phyloP scores from a whole-genome alignment of 106 monocot species.

The Dendrobium nobile region DNA sequence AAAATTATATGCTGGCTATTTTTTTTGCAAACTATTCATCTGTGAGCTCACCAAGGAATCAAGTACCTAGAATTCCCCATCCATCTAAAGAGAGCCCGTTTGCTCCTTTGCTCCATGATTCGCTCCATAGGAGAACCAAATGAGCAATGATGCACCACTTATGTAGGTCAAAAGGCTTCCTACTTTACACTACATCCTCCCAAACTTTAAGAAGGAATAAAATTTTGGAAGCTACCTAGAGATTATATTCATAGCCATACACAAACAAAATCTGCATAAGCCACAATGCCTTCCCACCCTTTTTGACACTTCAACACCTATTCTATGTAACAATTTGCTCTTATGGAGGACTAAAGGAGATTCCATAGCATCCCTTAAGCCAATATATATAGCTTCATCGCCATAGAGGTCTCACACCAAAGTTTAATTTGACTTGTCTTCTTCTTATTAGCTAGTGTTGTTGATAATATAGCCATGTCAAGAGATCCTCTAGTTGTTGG shows the following conservation, averaged over 20 bases:
- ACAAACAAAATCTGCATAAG: not conserved
- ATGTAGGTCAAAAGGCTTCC: not conserved
- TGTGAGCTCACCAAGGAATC: not conserved
- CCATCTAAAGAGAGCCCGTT: not conserved
- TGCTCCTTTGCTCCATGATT: slow-evolving; percentile 1
- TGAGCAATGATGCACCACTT: not conserved
- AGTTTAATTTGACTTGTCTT: not conserved
- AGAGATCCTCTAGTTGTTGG: slow-evolving; percentile 78
- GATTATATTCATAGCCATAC: slow-evolving; percentile 7
- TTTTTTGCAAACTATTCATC: not conserved
- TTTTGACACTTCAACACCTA: not conserved
- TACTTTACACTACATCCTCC: not conserved
- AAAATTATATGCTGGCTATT: too few relatives aligned
- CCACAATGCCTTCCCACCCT: not conserved
- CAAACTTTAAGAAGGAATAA: not conserved
- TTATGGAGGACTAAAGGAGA: not conserved
- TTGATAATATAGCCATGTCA: slow-evolving; percentile 16
- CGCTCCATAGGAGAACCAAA: not conserved
- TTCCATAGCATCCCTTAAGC: not conserved
- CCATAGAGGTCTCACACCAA: not conserved
- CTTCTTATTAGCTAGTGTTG: not conserved
- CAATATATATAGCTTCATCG: not conserved
- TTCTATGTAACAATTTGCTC: not conserved
- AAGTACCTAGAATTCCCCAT: not conserved
- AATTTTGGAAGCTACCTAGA: not conserved